These are phyloP conservation scores for Pelargonium citronellum DNA, from an alignment of 441 rosid species.

Conservation along the genomic window DNA sequence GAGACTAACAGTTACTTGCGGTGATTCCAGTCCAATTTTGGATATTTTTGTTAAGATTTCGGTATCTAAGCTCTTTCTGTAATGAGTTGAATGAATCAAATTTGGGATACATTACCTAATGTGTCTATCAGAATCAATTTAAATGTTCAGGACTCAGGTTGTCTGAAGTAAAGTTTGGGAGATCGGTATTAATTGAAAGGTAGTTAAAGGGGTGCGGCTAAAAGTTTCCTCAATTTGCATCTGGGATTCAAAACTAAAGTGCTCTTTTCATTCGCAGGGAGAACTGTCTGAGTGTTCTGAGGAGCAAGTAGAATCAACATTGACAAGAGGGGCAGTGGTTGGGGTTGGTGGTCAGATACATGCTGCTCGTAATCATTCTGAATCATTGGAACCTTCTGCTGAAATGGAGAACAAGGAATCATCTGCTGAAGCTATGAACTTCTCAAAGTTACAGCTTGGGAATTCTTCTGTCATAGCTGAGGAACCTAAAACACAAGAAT, in stretches of 20 bases:
- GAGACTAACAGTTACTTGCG: not conserved
- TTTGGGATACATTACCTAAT: not conserved
- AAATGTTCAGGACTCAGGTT: not conserved
- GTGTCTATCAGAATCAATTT: conserved; percentile 3
- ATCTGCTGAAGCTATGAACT: conserved; percentile 13
- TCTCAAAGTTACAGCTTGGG: conserved; percentile 13
- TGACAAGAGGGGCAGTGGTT: conserved; percentile 8
- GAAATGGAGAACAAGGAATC: conserved; percentile 13
- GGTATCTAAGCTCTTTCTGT: too few species aligned
- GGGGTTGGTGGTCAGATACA: conserved; percentile 19
- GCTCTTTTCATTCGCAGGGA: conserved; percentile 23
- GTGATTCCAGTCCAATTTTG: not conserved
- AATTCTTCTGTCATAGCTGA: conserved; percentile 12
- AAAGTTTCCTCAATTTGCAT: not conserved
- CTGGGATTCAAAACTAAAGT: not conserved
- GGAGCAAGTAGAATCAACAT: conserved; percentile 27
- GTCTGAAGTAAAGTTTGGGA: too few species aligned
- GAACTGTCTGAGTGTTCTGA: conserved; percentile 25
- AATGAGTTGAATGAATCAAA: too few species aligned
- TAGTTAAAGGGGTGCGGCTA: too few species aligned
- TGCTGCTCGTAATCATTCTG: conserved; percentile 10
- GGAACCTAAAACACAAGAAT: conserved; percentile 11
- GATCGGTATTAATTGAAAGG: too few species aligned
- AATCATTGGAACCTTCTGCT: conserved; percentile 17
- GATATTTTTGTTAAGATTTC: too few species aligned